A percentile compares a stretch with the other conserved stretches of the same genome.
phyloP scores from a whole-genome alignment of 2,329 filamentous ascomycete genomes.

The Neonectria neomacrospora region DNA sequence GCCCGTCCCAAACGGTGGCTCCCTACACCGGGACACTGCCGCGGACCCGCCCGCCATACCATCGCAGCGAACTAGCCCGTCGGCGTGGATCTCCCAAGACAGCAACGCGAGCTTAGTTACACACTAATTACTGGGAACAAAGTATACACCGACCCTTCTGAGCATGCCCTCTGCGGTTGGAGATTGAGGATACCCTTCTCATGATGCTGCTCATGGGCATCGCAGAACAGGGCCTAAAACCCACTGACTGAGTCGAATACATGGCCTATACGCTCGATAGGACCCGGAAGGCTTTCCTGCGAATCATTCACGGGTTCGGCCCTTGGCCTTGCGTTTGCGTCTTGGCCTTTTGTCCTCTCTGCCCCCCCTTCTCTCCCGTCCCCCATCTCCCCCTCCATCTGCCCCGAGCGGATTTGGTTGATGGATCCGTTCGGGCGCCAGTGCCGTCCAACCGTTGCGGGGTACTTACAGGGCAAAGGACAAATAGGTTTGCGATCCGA shows the following conservation, averaged over 20 bases:
- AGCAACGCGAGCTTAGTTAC: conserved; percentile 22
- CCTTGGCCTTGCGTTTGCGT: conserved; percentile 22
- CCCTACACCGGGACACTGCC: conserved; percentile 43
- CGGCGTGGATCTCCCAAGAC: conserved; percentile 31
- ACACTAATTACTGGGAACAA: conserved; percentile 22
- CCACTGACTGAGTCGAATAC: background rate
- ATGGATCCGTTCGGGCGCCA: conserved; percentile 41
- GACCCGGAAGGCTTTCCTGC: conserved; percentile 17
- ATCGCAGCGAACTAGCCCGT: conserved; percentile 28
- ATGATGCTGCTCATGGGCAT: background rate
- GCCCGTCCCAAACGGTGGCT: conserved; percentile 40
- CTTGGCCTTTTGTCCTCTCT: conserved; percentile 23
- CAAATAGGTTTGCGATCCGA: conserved; percentile 45
- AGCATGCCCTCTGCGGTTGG: conserved; percentile 9
- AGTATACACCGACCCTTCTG: conserved; percentile 19
- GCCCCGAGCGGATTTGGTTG: conserved; percentile 27
- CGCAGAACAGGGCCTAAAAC: background rate
- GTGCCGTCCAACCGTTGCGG: conserved; percentile 45
- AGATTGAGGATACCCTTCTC: conserved; percentile 9
- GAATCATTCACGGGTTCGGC: conserved; percentile 19
- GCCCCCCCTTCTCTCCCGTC: conserved; percentile 11
- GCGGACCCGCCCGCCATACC: conserved; percentile 43
- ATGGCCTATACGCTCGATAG: background rate
- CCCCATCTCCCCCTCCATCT: conserved; percentile 28
- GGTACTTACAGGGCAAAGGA: conserved; percentile 37